Base-by-base conservation (phyloP, 1,284 basidiomycete genomes). In the Amylostereum chailletii region DNA sequence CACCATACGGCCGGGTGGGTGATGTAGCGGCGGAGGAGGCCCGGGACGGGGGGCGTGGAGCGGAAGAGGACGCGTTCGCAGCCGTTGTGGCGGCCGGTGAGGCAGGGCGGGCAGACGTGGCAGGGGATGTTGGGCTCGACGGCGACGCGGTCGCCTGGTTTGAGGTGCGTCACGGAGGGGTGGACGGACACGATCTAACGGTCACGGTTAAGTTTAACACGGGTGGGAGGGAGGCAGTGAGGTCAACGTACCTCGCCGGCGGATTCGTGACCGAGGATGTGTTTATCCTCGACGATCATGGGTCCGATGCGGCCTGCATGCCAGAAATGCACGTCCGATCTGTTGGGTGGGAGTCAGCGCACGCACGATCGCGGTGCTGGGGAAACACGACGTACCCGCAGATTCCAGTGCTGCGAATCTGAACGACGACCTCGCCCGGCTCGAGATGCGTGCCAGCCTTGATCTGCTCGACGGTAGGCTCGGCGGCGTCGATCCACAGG, bases 121-220 rank as follows among this genome's bases (percentile, higher is more conserved):
- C 80, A 83, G 19, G 81, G 81, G 3, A 83, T 71, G 30, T 79
- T 78, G 10, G 76, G 77, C 58, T 82, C 81, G 51, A 83, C 77
- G 2, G 81, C 81, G 36, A 83, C 81, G 42, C 77, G 72, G 61
- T 83, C 81, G 46, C 80, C 79, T 73, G 47, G 49, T 31, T 56
- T 50, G 11, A 57, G 48, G 42, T 51, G 47, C 8, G 50, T 46
- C 11, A 42, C 49, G 45, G 47, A 42, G 3, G 37, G 48, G 47
- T 57, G 49, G 30, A 45, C 52, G 30, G 47, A 50, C 45, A 52
- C 8, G 34, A 52, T 26, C 45, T 57, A 37, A 6, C 5, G 27
- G 5, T 5, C 31, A 41, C 26, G 7, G 27, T 34, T 36, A 39
- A 1, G 9, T 19, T 38, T 29, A 38, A 36, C 6, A n/a, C 40